Base-by-base conservation (phyloP, 139 green algal species). In the Yamagishiella unicocca region DNA sequence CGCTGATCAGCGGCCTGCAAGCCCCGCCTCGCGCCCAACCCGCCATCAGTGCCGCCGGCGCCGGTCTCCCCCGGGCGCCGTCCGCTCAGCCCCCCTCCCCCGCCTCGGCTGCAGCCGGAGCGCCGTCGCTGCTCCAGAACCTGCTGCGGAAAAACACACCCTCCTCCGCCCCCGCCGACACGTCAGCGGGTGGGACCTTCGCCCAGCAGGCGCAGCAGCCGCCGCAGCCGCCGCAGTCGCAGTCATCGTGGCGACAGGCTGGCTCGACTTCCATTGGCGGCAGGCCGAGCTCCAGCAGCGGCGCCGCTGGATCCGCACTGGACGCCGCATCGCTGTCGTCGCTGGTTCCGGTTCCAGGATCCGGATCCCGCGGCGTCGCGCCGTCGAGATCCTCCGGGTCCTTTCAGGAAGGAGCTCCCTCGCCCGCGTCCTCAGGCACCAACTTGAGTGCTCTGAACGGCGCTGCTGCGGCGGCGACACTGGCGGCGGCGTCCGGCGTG, bases 41-140 rank as follows among this genome's bases (percentile, higher is more conserved):
- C 72, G 10, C 43, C 42, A n/a, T 7, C 72, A 8, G 42, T 45
- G 25, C 27, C 72, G 25, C 12, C 71, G 40, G 42, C 72, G 22
- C 9, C 70, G 70, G 38, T 40, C 27, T 6, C 70, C 10, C 31
- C 25, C 43, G 29, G 27, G 43, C 74, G 9, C n/a, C 46, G 3
- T 38, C 22, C 17, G 42, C 46, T 24, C 24, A n/a, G 45, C 73
- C 31, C 1, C 73, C 12, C 73, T 33, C 72, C 43, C 27, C 10
- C 31, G 31, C 33, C 14, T 27, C 8, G 29, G 27, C 8, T 19
- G 22, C 55, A 27, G 43, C 55, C 25, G 31, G 31, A 42, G n/a
- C n/a, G n/a, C n/a, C n/a, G n/a, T n/a, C 77, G 1, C 78, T 85
- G 27, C 78, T 85, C 14, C 37, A 68, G n/a, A 85, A 42, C 61